Conservation (phyloP, 2,329 filamentous ascomycete genomes). For the Fonsecaea nubica region DNA sequence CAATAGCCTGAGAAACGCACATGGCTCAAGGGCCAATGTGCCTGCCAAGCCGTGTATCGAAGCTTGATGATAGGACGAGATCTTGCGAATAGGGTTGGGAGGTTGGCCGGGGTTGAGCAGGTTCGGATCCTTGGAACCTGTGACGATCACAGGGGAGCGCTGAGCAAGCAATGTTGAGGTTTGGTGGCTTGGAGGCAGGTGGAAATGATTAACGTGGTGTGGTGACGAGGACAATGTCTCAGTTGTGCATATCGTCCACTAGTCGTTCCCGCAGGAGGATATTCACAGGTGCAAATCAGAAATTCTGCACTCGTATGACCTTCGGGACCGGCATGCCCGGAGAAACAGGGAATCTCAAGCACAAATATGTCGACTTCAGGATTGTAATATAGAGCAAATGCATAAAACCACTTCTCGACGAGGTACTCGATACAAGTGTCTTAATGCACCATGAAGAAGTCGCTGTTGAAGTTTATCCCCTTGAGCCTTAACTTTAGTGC, state of each 20-base stretch:
- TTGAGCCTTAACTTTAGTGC: slow-evolving; percentile 12
- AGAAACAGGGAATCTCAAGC: background rate
- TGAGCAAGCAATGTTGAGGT: slow-evolving; percentile 8
- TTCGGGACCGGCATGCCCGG: slow-evolving; percentile 6
- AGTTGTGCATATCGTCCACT: slow-evolving; percentile 18
- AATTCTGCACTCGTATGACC: background rate
- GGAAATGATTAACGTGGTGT: slow-evolving; percentile 1
- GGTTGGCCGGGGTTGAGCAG: slow-evolving; percentile 8
- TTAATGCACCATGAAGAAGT: background rate
- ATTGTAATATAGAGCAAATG: background rate
- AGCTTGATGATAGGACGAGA: slow-evolving; percentile 10
- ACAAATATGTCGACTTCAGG: background rate
- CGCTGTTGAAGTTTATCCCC: background rate
- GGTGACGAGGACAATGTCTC: slow-evolving; percentile 34
- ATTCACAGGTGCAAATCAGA: slow-evolving; percentile 5
- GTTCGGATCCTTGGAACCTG: slow-evolving; percentile 15
- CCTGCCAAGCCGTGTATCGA: slow-evolving; percentile 27
- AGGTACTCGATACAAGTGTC: too few species aligned
- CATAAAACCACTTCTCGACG: background rate
- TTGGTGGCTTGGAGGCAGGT: background rate
- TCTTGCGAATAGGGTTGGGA: background rate
- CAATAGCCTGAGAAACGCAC: slow-evolving; percentile 2
- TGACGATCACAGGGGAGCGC: slow-evolving; percentile 22
- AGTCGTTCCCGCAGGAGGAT: background rate
- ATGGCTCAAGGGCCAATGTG: slow-evolving; percentile 18